These are phyloP conservation scores for Bretziella fagacearum DNA, from an alignment of 2,329 filamentous ascomycete genomes.

Conservation along the genomic window DNA sequence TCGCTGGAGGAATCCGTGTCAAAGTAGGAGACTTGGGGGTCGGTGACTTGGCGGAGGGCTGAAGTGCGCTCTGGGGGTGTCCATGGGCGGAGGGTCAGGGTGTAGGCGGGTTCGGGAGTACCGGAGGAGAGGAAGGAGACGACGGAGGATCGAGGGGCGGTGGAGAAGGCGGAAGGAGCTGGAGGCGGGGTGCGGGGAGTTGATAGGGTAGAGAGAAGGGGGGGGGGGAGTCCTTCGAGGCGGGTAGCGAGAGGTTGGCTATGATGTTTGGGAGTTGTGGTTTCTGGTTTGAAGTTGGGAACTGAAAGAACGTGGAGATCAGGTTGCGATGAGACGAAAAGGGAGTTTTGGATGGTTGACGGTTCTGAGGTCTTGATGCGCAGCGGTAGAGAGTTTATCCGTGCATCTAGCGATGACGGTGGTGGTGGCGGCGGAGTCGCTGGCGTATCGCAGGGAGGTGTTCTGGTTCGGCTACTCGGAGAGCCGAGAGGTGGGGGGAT, in stretches of 20 bases:
- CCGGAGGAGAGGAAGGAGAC: background rate
- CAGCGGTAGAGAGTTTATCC: too few relatives aligned
- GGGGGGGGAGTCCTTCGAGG: background rate
- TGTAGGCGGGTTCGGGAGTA: background rate
- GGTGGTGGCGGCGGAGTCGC: background rate
- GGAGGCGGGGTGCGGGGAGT: background rate
- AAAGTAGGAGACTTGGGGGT: conserved; percentile 9
- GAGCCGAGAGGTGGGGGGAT: background rate
- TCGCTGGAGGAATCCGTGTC: conserved; percentile 8
- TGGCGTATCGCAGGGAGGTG: background rate
- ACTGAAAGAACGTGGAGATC: conserved; percentile 5
- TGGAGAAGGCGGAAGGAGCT: background rate
- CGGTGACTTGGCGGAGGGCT: background rate
- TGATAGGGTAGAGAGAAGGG: background rate
- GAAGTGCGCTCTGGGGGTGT: background rate
- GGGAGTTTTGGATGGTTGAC: conserved; percentile 1
- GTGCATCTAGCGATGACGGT: background rate
- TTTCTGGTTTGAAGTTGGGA: conserved; percentile 5
- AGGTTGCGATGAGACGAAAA: conserved; percentile 3
- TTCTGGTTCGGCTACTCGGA: background rate
- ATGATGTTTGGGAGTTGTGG: conserved; percentile 7
- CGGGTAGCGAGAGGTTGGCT: conserved; percentile 9
- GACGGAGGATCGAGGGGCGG: background rate
- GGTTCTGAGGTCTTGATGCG: too few relatives aligned
- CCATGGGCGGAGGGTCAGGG: background rate